Base-by-base conservation (phyloP, 495 filamentous ascomycete species). In the Talaromyces adpressus region DNA sequence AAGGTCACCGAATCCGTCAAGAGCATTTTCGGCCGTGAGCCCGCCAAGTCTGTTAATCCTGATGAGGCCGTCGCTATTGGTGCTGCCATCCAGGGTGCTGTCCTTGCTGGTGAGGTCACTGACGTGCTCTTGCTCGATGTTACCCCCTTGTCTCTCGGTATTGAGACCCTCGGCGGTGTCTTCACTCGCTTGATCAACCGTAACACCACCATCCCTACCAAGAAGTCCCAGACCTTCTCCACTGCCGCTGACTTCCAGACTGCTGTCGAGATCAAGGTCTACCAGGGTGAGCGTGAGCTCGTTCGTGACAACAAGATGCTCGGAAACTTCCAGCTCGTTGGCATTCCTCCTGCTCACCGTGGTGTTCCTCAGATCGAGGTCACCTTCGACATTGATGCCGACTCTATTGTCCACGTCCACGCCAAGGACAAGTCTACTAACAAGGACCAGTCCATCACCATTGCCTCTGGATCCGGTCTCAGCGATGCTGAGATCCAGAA, bases 261-360 rank as follows among this genome's bases (percentile, higher is more conserved):
- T 64, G 94, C 94, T 69, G 94, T 98, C 76, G 94, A 98, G 84
- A 98, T 98, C 85, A 98, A 98, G 89, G 95, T 98, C 62, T 98
- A 87, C 90, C 94, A 98, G 86, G 94, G 94, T 82, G 94, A 98
- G 85, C 94, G 94, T 90, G 94, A 98, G 82, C 91, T 98, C 62
- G 94, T 98, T 73, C 88, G 87, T 74, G 94, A 98, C 84, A 98
- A 98, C 88, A 98, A 98, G 85, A 82, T 98, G 63, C 87, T 98
- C 20, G 94, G 94, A 41, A 98, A 98, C 90, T 98, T 98, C 90
- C 94, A 98, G 85, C 89, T 98, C 64, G 92, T 97, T 71, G 94
- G 94, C 63, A 97, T 98, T 66, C 94, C 94, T 36, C 94, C 94
- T 61, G 94, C 94, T 60, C 93, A 96, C 84, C 92, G 94, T 78